phyloP scores from a whole-genome alignment of 106 monocot genomes.

The Dendrobium chrysotoxum region DNA sequence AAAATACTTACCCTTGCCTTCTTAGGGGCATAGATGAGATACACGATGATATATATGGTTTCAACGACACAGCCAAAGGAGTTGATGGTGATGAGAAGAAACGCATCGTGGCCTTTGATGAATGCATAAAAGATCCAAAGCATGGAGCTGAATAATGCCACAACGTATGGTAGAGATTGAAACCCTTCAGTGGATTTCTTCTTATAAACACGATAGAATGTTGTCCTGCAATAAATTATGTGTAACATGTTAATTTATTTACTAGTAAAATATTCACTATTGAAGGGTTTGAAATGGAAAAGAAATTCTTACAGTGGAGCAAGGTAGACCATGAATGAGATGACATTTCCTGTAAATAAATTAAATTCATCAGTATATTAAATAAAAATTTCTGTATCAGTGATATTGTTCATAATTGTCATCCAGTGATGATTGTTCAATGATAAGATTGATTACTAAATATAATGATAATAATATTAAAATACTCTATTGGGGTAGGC shows the following conservation, averaged over 20 bases:
- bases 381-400: too few relatives aligned
- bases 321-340: slow-evolving; percentile 50
- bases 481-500: too few relatives aligned
- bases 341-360: slow-evolving; percentile 31
- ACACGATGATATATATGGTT: slow-evolving; percentile 8
- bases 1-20: background rate
- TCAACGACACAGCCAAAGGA: slow-evolving; percentile 4
- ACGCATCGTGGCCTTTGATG: slow-evolving; percentile 1
- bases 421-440: too few relatives aligned
- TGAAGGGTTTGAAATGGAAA: background rate
- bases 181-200: slow-evolving; percentile 20
- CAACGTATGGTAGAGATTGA: slow-evolving; percentile 11
- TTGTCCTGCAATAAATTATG: background rate
- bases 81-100: slow-evolving; percentile 16
- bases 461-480: too few relatives aligned
- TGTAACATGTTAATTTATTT: background rate
- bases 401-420: too few relatives aligned
- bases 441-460: too few relatives aligned
- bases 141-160: slow-evolving; percentile 14
- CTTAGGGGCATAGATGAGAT: slow-evolving; percentile 6
- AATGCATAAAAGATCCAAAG: slow-evolving; percentile 15
- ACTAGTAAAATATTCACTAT: background rate
- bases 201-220: slow-evolving; percentile 8
- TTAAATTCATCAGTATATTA: background rate
- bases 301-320: slow-evolving; percentile 39